phyloP scores from a whole-genome alignment of 176 grass and related monocot species.

The Juncus inflexus region DNA sequence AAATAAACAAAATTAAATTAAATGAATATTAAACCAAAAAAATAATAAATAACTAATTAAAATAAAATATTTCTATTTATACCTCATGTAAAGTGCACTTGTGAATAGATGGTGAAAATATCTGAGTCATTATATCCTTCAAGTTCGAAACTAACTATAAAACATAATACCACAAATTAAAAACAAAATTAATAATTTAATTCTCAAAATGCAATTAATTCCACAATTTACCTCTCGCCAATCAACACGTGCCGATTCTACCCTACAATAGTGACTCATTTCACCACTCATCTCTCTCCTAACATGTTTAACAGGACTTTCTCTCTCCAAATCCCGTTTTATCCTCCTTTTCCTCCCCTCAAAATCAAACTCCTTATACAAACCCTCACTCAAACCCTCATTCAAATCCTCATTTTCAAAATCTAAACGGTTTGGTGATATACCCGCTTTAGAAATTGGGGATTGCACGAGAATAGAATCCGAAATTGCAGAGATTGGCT shows the following conservation, averaged over 20 bases:
- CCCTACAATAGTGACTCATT: slow-evolving; percentile 11
- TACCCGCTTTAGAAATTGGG: not conserved
- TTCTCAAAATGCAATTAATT: too few species aligned
- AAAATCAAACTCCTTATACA: slow-evolving; percentile 37
- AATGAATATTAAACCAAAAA: slow-evolving; percentile 6
- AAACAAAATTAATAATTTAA: not conserved
- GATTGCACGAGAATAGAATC: too few species aligned
- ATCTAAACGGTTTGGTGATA: slow-evolving; percentile 6
- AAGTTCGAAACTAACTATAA: slow-evolving; percentile 45
- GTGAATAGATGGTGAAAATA: slow-evolving; percentile 48
- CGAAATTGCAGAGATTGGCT: too few species aligned
- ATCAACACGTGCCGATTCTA: not conserved
- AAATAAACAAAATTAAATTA: slow-evolving; percentile 29
- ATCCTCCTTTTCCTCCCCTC: slow-evolving; percentile 49
- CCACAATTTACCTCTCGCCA: slow-evolving; percentile 22
- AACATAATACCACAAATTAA: not conserved
- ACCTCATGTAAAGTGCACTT: slow-evolving; percentile 75
- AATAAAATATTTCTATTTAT: slow-evolving; percentile 5
- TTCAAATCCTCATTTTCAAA: slow-evolving; percentile 12
- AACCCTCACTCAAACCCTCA: slow-evolving; percentile 1
- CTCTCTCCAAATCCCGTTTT: slow-evolving; percentile 24
- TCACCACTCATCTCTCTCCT: slow-evolving; percentile 33
- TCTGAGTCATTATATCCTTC: slow-evolving; percentile 42
- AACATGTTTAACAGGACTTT: slow-evolving; percentile 31
- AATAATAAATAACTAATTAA: not conserved